phyloP scores from a whole-genome alignment of 768 basidiomycete species.

The Calocera viscosa region DNA sequence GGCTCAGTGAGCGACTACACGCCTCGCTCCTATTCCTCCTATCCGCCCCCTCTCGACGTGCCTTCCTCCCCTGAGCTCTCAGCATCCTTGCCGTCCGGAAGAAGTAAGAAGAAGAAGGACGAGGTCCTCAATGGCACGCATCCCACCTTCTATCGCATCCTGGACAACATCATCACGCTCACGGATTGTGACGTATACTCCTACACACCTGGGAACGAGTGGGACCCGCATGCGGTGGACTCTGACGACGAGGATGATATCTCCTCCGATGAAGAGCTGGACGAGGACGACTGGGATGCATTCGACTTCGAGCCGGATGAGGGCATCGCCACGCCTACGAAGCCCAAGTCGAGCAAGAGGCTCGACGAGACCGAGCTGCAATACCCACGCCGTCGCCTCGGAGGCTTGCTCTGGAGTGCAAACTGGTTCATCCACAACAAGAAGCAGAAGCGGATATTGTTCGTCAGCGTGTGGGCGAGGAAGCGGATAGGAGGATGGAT shows the following conservation, averaged over 20 bases:
- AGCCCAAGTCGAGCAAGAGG: constrained; percentile 27
- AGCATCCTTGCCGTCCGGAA: background rate
- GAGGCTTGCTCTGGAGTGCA: constrained; percentile 85
- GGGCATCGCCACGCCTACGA: constrained; percentile 51
- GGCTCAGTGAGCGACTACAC: constrained; percentile 49
- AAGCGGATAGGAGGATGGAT: constrained; percentile 25
- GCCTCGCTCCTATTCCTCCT: constrained; percentile 74
- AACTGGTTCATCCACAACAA: constrained; percentile 96
- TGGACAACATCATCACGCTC: constrained; percentile 83
- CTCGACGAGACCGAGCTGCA: background rate
- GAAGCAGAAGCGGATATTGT: constrained; percentile 82
- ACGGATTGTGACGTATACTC: constrained; percentile 91
- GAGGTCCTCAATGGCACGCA: constrained; percentile 52
- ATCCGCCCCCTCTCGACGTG: constrained; percentile 44
- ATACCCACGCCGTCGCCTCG: constrained; percentile 22
- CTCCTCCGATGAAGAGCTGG: constrained; percentile 10
- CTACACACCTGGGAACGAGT: constrained; percentile 83
- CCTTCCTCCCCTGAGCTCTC: constrained; percentile 16
- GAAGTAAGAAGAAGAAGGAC: background rate
- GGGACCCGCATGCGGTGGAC: constrained; percentile 70
- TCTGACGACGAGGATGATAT: constrained; percentile 28
- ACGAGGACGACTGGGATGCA: constrained; percentile 46
- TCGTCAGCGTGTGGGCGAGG: constrained; percentile 84
- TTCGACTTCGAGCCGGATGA: constrained; percentile 36
- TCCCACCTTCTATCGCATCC: constrained; percentile 71